Evolutionary conservation across 345 rosid genomes (phyloP).

Genomic region (Gossypium mustelinum): DNA sequence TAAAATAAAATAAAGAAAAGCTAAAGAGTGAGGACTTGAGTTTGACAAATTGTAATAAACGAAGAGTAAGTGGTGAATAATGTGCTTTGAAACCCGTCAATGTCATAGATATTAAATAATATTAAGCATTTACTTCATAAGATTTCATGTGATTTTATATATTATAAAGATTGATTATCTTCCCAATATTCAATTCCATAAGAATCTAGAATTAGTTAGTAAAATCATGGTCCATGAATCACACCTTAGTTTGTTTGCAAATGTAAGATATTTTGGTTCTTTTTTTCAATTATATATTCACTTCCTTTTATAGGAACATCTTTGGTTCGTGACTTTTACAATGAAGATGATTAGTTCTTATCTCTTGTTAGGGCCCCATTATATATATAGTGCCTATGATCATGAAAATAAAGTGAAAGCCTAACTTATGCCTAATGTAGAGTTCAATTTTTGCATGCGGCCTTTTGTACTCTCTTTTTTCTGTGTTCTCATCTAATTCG

Average conservation of each 20-base stretch:
- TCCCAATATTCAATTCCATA: background rate
- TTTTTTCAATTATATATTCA: background rate
- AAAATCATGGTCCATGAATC: background rate
- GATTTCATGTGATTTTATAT: background rate
- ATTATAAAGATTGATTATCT: background rate
- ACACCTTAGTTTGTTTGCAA: background rate
- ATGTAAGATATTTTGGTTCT: background rate
- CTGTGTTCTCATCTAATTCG: background rate
- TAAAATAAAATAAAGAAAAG: too few relatives aligned
- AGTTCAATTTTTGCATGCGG: background rate
- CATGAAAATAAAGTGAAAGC: slow-evolving; percentile 4
- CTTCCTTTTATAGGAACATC: background rate
- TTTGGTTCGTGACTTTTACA: background rate
- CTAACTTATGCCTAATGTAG: background rate
- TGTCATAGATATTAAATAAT: background rate
- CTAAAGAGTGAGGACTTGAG: too few relatives aligned
- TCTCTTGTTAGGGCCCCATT: background rate
- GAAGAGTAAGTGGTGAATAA: background rate
- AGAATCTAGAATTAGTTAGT: background rate
- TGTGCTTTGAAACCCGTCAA: background rate
- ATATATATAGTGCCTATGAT: background rate
- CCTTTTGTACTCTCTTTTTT: background rate
- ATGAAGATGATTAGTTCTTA: background rate
- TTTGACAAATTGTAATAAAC: too few relatives aligned
- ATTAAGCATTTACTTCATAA: background rate